Evolutionary conservation across 148 eudicot genomes (phyloP).

Genomic region (Persicaria maculosa): DNA sequence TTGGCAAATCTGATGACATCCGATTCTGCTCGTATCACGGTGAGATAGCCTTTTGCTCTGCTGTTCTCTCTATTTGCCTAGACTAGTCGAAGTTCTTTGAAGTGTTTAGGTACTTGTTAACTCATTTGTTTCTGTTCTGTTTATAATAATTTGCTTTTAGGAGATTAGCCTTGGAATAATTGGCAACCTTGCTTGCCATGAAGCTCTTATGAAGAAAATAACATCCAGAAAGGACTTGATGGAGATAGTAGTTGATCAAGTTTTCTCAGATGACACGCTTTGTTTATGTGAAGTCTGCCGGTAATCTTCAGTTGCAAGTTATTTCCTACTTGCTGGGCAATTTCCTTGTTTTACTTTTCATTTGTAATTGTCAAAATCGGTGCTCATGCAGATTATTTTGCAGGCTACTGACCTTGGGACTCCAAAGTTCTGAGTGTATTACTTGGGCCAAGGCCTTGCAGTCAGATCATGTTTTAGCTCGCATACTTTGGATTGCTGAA

Average conservation of each 20-base stretch:
- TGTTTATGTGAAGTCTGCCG: constrained; percentile 77
- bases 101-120: not conserved
- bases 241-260: constrained; percentile 59
- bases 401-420: constrained; percentile 75
- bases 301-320: constrained; percentile 30
- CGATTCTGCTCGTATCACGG: constrained; percentile 58
- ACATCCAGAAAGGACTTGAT: constrained; percentile 45
- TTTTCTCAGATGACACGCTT: constrained; percentile 71
- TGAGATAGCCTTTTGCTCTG: constrained; percentile 22
- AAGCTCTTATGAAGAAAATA: constrained; percentile 42
- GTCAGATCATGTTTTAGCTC: constrained; percentile 56
- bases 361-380: not conserved
- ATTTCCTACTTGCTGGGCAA: not conserved
- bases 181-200: constrained; percentile 95
- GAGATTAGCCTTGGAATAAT: constrained; percentile 87
- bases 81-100: constrained; percentile 8
- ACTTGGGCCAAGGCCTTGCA: constrained; percentile 73
- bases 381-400: constrained; percentile 4
- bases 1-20: constrained; percentile 58
- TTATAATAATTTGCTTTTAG: constrained; percentile 27
- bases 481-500: constrained; percentile 79
- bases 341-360: not conserved
- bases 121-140: too few relatives aligned
- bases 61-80: constrained; percentile 2
- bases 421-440: constrained; percentile 61